phyloP scores from a whole-genome alignment of 495 filamentous ascomycete genomes.

The Penicillium manginii region DNA sequence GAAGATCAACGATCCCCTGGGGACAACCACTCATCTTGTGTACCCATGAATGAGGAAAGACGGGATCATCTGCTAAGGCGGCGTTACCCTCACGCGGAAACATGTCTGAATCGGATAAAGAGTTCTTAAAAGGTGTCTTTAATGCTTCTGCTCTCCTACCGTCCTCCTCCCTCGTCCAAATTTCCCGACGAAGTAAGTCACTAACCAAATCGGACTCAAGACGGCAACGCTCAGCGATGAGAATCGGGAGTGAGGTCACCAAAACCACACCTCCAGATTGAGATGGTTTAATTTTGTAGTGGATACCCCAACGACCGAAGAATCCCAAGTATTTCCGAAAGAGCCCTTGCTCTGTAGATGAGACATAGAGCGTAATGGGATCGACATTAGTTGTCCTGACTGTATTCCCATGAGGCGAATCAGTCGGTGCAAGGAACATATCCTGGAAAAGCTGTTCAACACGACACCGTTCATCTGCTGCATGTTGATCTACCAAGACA shows the following conservation, averaged over 20 bases:
- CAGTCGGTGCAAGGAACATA: constrained; percentile 26
- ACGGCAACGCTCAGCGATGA: constrained; percentile 76
- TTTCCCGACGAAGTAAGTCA: constrained; percentile 73
- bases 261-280: constrained; percentile 37
- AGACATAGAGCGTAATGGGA: constrained; percentile 64
- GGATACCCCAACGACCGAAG: constrained; percentile 75
- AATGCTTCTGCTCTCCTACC: constrained; percentile 13
- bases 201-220: constrained; percentile 69
- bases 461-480: constrained; percentile 85
- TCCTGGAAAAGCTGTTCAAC: constrained; percentile 71
- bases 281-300: constrained; percentile 48
- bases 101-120: background rate
- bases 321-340: constrained; percentile 56
- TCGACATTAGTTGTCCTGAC: constrained; percentile 45
- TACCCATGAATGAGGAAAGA: constrained; percentile 53
- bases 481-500: constrained; percentile 90
- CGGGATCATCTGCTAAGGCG: background rate
- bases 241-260: constrained; percentile 64
- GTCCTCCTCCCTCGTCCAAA: constrained; percentile 59
- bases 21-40: constrained; percentile 68
- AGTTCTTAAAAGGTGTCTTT: background rate
- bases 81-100: constrained; percentile 1
- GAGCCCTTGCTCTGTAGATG: constrained; percentile 57
- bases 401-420: background rate
- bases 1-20: constrained; percentile 76